These are phyloP conservation scores for Tuctoria greenei DNA, from an alignment of 176 grass and related monocot genomes.

Conservation along the genomic window DNA sequence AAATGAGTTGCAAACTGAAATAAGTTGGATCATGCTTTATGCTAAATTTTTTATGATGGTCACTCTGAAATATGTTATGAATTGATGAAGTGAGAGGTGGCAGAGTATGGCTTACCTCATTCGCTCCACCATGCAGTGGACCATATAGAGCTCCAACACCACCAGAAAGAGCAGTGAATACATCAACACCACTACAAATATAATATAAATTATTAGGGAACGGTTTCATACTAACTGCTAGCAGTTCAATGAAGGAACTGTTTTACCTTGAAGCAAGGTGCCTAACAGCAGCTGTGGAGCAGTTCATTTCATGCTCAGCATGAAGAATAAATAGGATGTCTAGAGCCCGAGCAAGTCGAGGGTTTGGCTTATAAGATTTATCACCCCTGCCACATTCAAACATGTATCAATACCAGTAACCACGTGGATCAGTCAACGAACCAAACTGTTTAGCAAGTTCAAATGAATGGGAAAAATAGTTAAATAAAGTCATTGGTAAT, in stretches of 20 bases:
- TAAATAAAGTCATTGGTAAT: not conserved
- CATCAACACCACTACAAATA: slow-evolving; percentile 90
- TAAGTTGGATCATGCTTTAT: not conserved
- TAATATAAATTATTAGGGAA: slow-evolving; percentile 39
- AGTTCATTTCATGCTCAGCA: slow-evolving; percentile 99
- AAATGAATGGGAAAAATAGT: not conserved
- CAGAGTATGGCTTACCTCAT: slow-evolving; percentile 63
- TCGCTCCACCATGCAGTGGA: slow-evolving; percentile 94
- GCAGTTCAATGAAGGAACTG: not conserved
- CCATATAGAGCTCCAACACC: slow-evolving; percentile 97
- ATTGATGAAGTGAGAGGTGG: slow-evolving; percentile 17
- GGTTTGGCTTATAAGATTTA: slow-evolving; percentile 79
- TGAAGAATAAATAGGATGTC: slow-evolving; percentile 96
- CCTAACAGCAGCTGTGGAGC: slow-evolving; percentile 89
- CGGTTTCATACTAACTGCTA: slow-evolving; percentile 20
- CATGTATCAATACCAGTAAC: not conserved
- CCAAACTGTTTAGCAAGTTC: not conserved
- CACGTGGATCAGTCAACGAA: not conserved
- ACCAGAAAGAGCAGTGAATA: slow-evolving; percentile 93
- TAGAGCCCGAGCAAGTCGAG: slow-evolving; percentile 80
- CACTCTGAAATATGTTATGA: not conserved
- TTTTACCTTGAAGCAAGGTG: slow-evolving; percentile 98
- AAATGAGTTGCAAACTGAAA: not conserved
- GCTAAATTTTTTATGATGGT: not conserved
- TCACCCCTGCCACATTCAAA: slow-evolving; percentile 59